Base-by-base conservation (phyloP, 2,329 filamentous ascomycete genomes). In the Colletotrichum sp. region DNA sequence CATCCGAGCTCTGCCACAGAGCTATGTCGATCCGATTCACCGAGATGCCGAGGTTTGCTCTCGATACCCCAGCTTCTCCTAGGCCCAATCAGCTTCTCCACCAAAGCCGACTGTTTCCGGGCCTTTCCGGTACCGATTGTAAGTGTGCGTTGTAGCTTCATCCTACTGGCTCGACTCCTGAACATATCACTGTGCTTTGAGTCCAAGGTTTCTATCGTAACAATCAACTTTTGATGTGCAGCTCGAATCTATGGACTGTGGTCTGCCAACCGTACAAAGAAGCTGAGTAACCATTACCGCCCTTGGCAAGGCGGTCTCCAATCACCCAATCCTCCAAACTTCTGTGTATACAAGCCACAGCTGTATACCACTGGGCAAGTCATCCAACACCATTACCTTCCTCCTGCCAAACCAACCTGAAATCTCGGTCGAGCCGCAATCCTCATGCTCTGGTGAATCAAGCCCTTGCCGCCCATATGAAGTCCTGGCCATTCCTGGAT, bases 31-130 rank as follows among this genome's bases (percentile, higher is more conserved):
- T 59, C 69, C 73, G 32, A 57, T 67, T 75, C 72, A 75, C 69
- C 72, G 69, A 75, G 63, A 63, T 72, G 73, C 73, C 73, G 73
- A 75, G 73, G 73, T 68, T 39, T 75, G 57, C 36, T 68, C 57
- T 21, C 24, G 8, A n/a, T 39, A 73, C 68, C 69, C 55, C 72
- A 67, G 55, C 49, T 67, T 32, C 30, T 21, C 21, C 13, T 24
- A 73, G 21, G 60, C 34, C 70, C 73, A 73, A 73, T 73, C 64
- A 72, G 64, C 59, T 55, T 60, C 28, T 12, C 26, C 21, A 49
- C 15, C n/a, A 59, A 76, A 59, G 74, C 70, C 74, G 74, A 74
- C 64, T 52, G 32, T 69, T 76, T 55, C 74, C 74, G 74, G 34
- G 34, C 64, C 18, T 65, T 65, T 72, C 70, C 64, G 70, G 44